Evolutionary conservation across 805 yeast species (phyloP).

Genomic region (Saccharomycopsis sp.): DNA sequence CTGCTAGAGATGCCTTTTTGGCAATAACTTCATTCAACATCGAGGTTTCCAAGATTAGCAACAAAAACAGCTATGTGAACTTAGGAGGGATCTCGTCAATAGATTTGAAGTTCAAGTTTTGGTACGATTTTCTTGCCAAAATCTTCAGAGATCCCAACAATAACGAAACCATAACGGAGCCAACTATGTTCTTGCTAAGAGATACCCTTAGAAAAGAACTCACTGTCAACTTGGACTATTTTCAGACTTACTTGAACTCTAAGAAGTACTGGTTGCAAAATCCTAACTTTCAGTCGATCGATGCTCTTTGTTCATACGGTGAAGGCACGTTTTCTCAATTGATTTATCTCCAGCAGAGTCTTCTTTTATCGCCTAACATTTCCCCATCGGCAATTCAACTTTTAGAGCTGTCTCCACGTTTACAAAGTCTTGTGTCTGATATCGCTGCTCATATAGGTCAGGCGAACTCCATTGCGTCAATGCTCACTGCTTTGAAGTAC

Average conservation of each 20-base stretch:
- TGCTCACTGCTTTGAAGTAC: conserved; percentile 52
- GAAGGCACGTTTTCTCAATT: conserved; percentile 75
- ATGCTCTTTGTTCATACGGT: conserved; percentile 66
- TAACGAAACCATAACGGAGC: conserved; percentile 46
- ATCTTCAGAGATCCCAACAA: conserved; percentile 34
- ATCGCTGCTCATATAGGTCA: conserved; percentile 79
- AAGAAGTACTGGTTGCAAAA: conserved; percentile 46
- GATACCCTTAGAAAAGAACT: conserved; percentile 44
- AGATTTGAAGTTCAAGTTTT: conserved; percentile 58
- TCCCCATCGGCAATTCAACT: conserved; percentile 49
- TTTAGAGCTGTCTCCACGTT: conserved; percentile 38
- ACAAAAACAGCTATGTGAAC: conserved; percentile 29
- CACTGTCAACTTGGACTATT: conserved; percentile 44
- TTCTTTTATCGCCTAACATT: conserved; percentile 48
- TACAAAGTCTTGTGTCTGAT: conserved; percentile 46
- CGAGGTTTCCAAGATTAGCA: conserved; percentile 48
- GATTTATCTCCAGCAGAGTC: conserved; percentile 57
- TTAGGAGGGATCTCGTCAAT: conserved; percentile 24
- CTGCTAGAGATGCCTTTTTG: conserved; percentile 52
- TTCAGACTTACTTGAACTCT: conserved; percentile 55
- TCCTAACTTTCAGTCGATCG: conserved; percentile 40
- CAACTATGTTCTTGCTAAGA: conserved; percentile 53
- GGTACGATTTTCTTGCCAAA: conserved; percentile 56
- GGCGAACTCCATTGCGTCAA: conserved; percentile 63
- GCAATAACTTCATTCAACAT: conserved; percentile 62